Percentiles rank a stretch among this genome's conserved stretches.
These are phyloP conservation scores for Pythium dissotocum DNA, from an alignment of 352 stramenopile genomes.

Conservation along the genomic window DNA sequence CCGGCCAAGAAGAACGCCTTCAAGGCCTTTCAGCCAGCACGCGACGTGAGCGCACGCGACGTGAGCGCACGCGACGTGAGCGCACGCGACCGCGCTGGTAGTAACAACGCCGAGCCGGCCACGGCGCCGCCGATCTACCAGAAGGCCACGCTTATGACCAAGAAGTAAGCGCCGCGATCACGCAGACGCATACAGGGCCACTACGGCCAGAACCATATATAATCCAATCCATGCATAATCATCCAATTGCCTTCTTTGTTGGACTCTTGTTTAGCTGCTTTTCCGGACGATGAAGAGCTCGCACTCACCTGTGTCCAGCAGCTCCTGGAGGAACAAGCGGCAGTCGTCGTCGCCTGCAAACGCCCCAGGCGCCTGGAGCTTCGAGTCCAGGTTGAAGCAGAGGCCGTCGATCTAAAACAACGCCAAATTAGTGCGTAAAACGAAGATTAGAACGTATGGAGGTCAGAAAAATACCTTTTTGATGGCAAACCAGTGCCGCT, in stretches of 20 bases:
- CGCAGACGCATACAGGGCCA: no score
- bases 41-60: no score
- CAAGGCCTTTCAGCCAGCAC: constrained; percentile 50
- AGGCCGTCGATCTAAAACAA: constrained; percentile 43
- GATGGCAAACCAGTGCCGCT: constrained; percentile 82
- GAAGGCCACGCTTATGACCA: constrained; percentile 17
- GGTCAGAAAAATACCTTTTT: constrained; percentile 35
- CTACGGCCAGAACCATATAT: not conserved
- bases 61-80: constrained; percentile 28
- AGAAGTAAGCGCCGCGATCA: constrained; percentile 13
- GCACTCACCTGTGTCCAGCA: constrained; percentile 68
- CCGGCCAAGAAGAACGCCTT: constrained; percentile 82
- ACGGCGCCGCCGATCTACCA: constrained; percentile 26
- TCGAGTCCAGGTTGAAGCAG: constrained; percentile 82
- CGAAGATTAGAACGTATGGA: no score
- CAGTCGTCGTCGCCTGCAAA: constrained; percentile 54
- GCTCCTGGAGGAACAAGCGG: constrained; percentile 60
- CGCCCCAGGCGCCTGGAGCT: constrained; percentile 47
- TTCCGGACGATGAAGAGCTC: constrained; percentile 59
- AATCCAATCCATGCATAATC: not conserved
- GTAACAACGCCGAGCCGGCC: constrained; percentile 8
- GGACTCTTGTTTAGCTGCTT: not conserved
- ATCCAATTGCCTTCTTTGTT: no score
- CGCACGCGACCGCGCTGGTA: constrained; percentile 20
- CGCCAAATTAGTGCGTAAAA: not conserved